Conservation (phyloP, 2,329 filamentous ascomycete genomes). For the Tolypocladium inflatum region DNA sequence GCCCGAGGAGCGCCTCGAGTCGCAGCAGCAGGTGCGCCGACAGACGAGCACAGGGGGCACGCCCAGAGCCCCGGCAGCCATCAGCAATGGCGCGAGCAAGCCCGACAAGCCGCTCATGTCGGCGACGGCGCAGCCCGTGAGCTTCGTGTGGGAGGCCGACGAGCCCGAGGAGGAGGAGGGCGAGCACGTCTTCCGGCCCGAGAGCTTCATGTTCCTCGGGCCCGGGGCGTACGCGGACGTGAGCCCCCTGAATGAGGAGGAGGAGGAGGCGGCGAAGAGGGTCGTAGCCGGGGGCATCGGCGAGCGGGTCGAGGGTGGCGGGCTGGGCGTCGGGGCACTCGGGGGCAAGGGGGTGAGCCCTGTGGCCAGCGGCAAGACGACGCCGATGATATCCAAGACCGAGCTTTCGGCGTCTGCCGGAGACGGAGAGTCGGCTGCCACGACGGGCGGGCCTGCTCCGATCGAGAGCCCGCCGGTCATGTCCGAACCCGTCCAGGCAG, state of each 20-base stretch:
- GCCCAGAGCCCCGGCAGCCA: background rate
- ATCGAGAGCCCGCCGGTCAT: constrained; percentile 5
- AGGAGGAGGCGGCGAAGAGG: constrained; percentile 16
- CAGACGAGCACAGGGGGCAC: constrained; percentile 11
- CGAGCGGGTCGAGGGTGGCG: constrained; percentile 6
- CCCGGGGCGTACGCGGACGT: constrained; percentile 35
- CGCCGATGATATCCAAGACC: constrained; percentile 14
- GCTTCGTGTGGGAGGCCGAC: constrained; percentile 21
- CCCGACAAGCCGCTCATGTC: constrained; percentile 16
- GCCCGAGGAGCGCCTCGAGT: constrained; percentile 44
- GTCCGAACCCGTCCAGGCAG: background rate
- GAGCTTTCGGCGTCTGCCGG: constrained; percentile 1
- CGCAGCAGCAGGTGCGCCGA: constrained; percentile 38
- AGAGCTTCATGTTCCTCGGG: constrained; percentile 43
- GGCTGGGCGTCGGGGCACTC: background rate
- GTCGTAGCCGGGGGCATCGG: constrained; percentile 11
- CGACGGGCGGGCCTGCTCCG: background rate
- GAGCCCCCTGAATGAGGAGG: constrained; percentile 32
- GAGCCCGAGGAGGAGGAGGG: constrained; percentile 20
- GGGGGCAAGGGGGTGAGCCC: constrained; percentile 17
- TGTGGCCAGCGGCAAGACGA: constrained; percentile 16
- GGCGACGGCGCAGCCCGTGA: constrained; percentile 21
- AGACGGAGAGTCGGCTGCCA: background rate
- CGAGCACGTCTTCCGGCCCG: constrained; percentile 37
- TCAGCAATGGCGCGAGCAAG: constrained; percentile 3